Percentiles rank a stretch among this genome's conserved stretches.
Evolutionary conservation across 1,284 basidiomycete genomes (phyloP).

Genomic region (Anthracocystis panici-leucophaei): DNA sequence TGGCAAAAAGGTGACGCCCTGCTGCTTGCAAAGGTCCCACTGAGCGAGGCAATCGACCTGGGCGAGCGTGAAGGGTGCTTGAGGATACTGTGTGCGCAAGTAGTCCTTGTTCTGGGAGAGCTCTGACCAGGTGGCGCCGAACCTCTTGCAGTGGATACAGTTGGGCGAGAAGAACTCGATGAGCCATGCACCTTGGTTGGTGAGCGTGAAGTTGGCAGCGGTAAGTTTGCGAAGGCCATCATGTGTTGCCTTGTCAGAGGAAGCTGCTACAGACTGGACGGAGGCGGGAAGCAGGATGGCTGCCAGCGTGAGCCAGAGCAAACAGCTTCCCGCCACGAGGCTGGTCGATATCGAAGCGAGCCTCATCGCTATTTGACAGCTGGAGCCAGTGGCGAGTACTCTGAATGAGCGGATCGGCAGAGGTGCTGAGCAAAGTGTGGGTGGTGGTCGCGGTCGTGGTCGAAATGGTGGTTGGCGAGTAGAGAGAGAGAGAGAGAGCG

Average conservation of each 20-base stretch:
- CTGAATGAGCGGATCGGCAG: no score
- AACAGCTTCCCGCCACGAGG: slow-evolving; percentile 6
- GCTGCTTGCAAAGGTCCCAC: slow-evolving; percentile 58
- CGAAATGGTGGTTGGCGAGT: no score
- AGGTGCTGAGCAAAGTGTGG: background rate
- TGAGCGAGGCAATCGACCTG: slow-evolving; percentile 64
- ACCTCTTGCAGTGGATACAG: slow-evolving; percentile 81
- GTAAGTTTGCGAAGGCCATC: slow-evolving; percentile 56
- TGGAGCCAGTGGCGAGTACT: background rate
- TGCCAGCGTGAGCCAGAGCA: slow-evolving; percentile 13
- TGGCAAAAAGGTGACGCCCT: slow-evolving; percentile 57
- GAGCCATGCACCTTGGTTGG: slow-evolving; percentile 60
- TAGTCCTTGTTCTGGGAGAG: slow-evolving; percentile 75
- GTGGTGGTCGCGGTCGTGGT: no score
- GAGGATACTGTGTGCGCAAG: slow-evolving; percentile 71
- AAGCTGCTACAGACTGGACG: slow-evolving; percentile 16
- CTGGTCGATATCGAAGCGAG: slow-evolving; percentile 27
- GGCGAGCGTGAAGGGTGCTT: slow-evolving; percentile 64
- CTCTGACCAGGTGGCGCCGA: slow-evolving; percentile 85
- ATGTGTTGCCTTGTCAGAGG: slow-evolving; percentile 41
- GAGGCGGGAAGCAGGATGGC: slow-evolving; percentile 10
- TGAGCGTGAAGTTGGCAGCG: slow-evolving; percentile 58
- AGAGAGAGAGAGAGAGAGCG: no score
- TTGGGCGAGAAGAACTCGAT: slow-evolving; percentile 74
- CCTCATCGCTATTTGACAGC: slow-evolving; percentile 18